Base-by-base conservation (phyloP, 139 green algal genomes). In the Chlorella sp. region DNA sequence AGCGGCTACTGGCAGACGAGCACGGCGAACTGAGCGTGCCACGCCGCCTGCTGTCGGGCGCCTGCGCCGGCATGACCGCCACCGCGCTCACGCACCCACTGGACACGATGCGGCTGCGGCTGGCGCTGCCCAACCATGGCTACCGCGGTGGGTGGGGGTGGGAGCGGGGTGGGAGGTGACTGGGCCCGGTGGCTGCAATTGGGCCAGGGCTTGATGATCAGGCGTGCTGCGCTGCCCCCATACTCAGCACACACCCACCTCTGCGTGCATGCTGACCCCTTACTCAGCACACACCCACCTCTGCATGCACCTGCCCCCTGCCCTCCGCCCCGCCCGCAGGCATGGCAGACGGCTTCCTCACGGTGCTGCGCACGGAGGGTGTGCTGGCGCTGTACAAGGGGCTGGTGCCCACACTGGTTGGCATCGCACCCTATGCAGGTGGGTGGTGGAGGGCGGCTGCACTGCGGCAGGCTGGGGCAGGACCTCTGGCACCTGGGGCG, bases 71-170 rank as follows among this genome's bases (percentile, higher is more conserved):
- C 71, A 98, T 99, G 95, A 98, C 95, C 0, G 98, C 97, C 28
- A 98, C 96, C 0, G 90, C 97, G 17, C 85, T 99, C 26, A 99
- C 97, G 18, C 96, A 99, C 90, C 97, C 97, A n/a, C 87, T 99
- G 72, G 96, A 99, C 89, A 96, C 92, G 0, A 87, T 98, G 34
- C 83, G 96, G 4, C 90, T 99, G 72, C 84, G 96, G 4, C 82
- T 99, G 69, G 96, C 96, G 30, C 87, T 99, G 65, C 96, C 96
- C 11, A 92, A 93, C 63, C 91, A 94, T 81, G 85, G 87, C 9
- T 96, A 96, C 86, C 89, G 81, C 74, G 94, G 93, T 96, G 73
- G 80, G 34, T n/a, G 70, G 44, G 44, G n/a, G n/a, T n/a, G n/a
- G n/a, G n/a, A n/a, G n/a, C n/a, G n/a, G n/a, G n/a, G n/a, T n/a